A percentile compares a stretch with the other conserved stretches of the same genome.
Evolutionary conservation across 2,329 filamentous ascomycete genomes (phyloP).

Genomic region (Ceratocystis diversiconidia): DNA sequence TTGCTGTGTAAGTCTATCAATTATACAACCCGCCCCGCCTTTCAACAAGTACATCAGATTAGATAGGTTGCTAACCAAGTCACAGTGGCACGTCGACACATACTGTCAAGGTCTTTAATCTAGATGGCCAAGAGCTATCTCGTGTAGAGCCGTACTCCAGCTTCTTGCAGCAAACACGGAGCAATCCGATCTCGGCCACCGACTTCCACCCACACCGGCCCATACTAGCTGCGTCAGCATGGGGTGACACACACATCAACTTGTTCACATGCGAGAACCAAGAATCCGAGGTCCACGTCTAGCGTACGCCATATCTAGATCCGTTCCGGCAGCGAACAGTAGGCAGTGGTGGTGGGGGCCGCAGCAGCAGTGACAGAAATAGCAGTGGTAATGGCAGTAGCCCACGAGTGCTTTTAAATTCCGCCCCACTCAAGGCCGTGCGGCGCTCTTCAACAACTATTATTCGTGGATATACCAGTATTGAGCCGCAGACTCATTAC

Average conservation of each 20-base stretch:
- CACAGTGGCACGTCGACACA: constrained; percentile 73
- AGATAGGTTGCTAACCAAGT: constrained; percentile 5
- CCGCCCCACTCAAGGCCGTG: not conserved
- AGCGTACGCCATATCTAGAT: constrained; percentile 9
- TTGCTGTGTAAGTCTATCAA: constrained; percentile 59
- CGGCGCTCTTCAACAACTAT: not conserved
- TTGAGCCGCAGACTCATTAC: not conserved
- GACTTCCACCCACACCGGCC: constrained; percentile 93
- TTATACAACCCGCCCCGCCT: not conserved
- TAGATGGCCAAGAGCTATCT: constrained; percentile 65
- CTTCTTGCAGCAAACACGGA: constrained; percentile 68
- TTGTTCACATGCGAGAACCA: constrained; percentile 58
- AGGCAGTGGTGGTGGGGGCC: not conserved
- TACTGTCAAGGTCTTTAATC: constrained; percentile 83
- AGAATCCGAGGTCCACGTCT: constrained; percentile 22
- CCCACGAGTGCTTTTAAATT: not conserved
- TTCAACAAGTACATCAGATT: not conserved
- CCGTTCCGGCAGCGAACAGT: constrained; percentile 10
- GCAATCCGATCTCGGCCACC: constrained; percentile 71
- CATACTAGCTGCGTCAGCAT: constrained; percentile 73
- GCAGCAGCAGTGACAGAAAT: no score
- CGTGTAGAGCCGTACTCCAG: constrained; percentile 80
- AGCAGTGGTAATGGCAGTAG: no score
- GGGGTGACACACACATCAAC: constrained; percentile 82
- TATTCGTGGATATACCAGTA: not conserved